Base-by-base conservation (phyloP, 768 basidiomycete genomes). In the Rhodotorula diobovata region DNA sequence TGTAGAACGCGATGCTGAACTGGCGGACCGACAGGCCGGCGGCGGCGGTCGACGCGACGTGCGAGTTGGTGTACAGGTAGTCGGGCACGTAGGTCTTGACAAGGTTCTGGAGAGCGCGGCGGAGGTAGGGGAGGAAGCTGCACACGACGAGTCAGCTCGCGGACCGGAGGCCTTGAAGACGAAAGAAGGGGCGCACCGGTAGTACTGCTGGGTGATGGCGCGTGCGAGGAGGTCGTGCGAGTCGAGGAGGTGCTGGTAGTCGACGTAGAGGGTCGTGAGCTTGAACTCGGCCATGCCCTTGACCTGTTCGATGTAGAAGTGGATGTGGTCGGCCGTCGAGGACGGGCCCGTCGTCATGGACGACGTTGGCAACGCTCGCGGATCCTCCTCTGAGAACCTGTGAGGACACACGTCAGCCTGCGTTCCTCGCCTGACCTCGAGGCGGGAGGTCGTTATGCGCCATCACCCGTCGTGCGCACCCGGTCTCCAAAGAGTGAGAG, bases 1-100 rank as follows among this genome's bases (percentile, higher is more conserved):
- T 89, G 81, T 97, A 94, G 80, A 99, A 97, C 7, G 95, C 94
- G 66, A 98, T 87, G 77, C 86, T 89, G 80, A 99, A 99, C 77
- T 97, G 93, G 66, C 96, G 88, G 2, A 92, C 90, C 77, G 90
- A 89, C 11, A 96, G 86, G 71, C 93, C 93, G 15, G 80, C 66
- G 10, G 89, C 86, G 2, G 93, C 90, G 76, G 93, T 89, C 11
- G 78, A 74, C 4, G 77, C 68, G 43, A 90, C 89, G n/a, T 90
- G 87, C 8, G 90, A 89, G 76, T 97, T 94, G 78, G 93, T 86
- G 82, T 96, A 97, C 73, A 98, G 87, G 75, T 97, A 99, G 77
- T 91, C 90, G 14, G 94, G 94, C 75, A 90, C 93, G 80, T 87
- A 91, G 79, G 90, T 86, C 45, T 91, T 86, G 62, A 99, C 90